Percentiles rank a stretch among this genome's conserved stretches.
Evolutionary conservation across 495 filamentous ascomycete species (phyloP).

Genomic region (Aspergillus homomorphus): DNA sequence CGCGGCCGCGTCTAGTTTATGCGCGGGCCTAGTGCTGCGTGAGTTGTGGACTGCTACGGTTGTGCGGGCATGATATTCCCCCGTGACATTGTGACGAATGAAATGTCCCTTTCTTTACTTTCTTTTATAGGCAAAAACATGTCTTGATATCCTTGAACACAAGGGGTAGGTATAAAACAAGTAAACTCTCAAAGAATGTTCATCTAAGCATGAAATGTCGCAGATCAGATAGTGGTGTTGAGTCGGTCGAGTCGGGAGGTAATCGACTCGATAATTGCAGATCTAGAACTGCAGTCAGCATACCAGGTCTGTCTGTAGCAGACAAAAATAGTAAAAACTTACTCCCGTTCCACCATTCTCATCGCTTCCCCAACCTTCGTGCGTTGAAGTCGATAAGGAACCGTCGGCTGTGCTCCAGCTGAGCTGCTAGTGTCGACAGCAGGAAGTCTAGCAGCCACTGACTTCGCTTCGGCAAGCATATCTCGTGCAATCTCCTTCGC

Average conservation of each 20-base stretch:
- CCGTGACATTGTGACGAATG: no score
- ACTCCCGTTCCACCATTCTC: conserved; percentile 68
- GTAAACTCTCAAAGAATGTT: background rate
- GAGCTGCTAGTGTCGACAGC: conserved; percentile 30
- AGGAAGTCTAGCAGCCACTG: conserved; percentile 30
- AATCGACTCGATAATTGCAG: conserved; percentile 40
- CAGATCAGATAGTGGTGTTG: conserved; percentile 19
- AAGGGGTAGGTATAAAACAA: background rate
- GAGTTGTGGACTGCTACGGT: no score
- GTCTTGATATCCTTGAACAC: background rate
- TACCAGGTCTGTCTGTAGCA: conserved; percentile 5
- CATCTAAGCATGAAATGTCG: background rate
- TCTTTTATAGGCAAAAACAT: no score
- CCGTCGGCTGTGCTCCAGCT: conserved; percentile 37
- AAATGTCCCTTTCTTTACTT: no score
- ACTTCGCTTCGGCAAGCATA: conserved; percentile 49
- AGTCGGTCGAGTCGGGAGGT: conserved; percentile 40
- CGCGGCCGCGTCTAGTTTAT: no score
- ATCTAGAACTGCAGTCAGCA: conserved; percentile 21
- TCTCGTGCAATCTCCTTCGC: conserved; percentile 48
- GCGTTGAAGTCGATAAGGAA: conserved; percentile 65
- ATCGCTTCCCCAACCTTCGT: conserved; percentile 68
- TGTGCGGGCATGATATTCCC: no score
- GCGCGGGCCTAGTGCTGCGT: no score
- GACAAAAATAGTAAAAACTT: conserved; percentile 16